Evolutionary conservation across 805 yeast genomes (phyloP).

Genomic region (Saturnispora saitoi): DNA sequence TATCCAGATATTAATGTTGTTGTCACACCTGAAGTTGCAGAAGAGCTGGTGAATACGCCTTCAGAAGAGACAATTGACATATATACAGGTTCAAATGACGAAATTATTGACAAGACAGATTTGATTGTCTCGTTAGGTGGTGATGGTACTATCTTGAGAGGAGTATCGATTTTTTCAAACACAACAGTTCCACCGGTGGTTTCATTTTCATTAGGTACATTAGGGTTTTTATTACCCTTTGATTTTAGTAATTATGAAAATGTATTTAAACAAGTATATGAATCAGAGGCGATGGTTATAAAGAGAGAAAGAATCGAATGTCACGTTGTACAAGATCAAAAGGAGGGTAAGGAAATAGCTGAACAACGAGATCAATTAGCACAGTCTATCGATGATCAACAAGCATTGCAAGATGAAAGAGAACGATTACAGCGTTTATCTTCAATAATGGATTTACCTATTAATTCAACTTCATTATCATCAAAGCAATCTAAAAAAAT

Average conservation of each 20-base stretch:
- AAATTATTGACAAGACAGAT: slow-evolving; percentile 62
- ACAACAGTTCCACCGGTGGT: slow-evolving; percentile 78
- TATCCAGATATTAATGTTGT: slow-evolving; percentile 72
- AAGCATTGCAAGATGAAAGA: slow-evolving; percentile 8
- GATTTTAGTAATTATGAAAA: slow-evolving; percentile 54
- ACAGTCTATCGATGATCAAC: slow-evolving; percentile 4
- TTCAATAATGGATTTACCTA: slow-evolving; percentile 13
- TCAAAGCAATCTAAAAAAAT: slow-evolving; percentile 14
- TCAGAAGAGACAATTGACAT: slow-evolving; percentile 21
- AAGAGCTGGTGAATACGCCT: slow-evolving; percentile 40
- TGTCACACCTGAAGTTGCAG: slow-evolving; percentile 66
- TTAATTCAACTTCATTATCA: slow-evolving; percentile 11
- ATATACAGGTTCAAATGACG: slow-evolving; percentile 50
- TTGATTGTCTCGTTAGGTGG: slow-evolving; percentile 88
- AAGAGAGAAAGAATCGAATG: slow-evolving; percentile 77
- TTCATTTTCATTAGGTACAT: slow-evolving; percentile 81
- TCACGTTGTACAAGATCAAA: slow-evolving; percentile 37
- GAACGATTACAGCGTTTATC: slow-evolving; percentile 10
- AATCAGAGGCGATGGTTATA: slow-evolving; percentile 60
- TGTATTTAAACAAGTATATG: slow-evolving; percentile 59
- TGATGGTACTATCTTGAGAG: slow-evolving; percentile 86
- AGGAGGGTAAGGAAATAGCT: neutral
- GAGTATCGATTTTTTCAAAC: slow-evolving; percentile 68
- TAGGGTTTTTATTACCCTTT: slow-evolving; percentile 85
- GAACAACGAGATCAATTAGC: slow-evolving; percentile 5